phyloP scores from a whole-genome alignment of 305 asterid species.

The Nicotiana rustica region DNA sequence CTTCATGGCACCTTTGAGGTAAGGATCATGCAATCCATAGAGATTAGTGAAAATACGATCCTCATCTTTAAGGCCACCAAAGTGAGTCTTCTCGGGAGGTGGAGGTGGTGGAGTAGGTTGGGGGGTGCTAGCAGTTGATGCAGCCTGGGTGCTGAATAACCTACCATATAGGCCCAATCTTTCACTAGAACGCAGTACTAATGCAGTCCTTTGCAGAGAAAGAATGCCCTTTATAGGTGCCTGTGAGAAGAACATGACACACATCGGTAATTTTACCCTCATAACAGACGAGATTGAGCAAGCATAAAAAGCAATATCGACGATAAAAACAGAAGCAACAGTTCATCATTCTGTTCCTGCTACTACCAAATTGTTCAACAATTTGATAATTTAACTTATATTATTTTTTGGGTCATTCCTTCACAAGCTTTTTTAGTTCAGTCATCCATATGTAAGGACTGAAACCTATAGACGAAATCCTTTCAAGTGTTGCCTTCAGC shows the following conservation, averaged over 20 bases:
- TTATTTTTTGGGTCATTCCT: not conserved
- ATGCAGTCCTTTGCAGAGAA: constrained; percentile 62
- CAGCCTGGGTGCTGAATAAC: constrained; percentile 80
- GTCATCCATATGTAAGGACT: not conserved
- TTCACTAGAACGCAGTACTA: constrained; percentile 53
- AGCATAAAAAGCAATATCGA: not conserved
- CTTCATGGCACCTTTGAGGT: constrained; percentile 95
- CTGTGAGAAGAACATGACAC: constrained; percentile 47
- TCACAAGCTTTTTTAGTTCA: not conserved
- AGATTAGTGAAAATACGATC: constrained; percentile 94
- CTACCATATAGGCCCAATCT: constrained; percentile 57
- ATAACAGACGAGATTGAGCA: constrained; percentile 15
- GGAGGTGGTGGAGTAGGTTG: constrained; percentile 94
- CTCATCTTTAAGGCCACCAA: constrained; percentile 96
- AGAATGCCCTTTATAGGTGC: constrained; percentile 77
- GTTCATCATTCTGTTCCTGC: not conserved
- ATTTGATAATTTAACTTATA: not conserved
- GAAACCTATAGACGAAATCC: not conserved
- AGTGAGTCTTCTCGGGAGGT: constrained; percentile 94
- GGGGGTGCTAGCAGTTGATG: constrained; percentile 72
- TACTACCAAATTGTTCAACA: not conserved
- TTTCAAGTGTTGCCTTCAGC: not conserved
- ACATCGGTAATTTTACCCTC: not conserved
- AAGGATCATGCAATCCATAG: constrained; percentile 90
- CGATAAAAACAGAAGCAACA: not conserved